A percentile compares a stretch with the other conserved stretches of the same genome.
Conservation (phyloP, 805 yeast genomes). For the Candida silvicultrix region DNA sequence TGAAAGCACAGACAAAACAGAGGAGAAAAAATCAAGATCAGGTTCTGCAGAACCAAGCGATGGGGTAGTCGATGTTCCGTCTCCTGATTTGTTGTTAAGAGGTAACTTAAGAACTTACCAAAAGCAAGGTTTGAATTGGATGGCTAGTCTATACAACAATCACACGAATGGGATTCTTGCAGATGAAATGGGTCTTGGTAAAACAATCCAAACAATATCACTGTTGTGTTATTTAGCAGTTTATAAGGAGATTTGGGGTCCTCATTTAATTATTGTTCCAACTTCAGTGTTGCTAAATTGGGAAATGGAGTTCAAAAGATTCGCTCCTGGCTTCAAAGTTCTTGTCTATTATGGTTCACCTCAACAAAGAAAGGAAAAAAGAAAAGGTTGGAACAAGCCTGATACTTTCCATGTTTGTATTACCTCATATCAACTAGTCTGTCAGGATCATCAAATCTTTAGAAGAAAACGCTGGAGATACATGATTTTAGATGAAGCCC, state of each 20-base stretch:
- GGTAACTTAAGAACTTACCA: conserved; percentile 89
- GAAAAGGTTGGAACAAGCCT: conserved; percentile 96
- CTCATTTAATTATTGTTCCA: conserved; percentile 94
- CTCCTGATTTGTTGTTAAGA: conserved; percentile 62
- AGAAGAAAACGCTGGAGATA: conserved; percentile 91
- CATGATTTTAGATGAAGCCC: conserved; percentile 97
- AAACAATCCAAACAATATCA: conserved; percentile 93
- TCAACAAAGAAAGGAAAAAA: conserved; percentile 89
- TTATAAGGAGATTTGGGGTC: conserved; percentile 95
- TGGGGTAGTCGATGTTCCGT: conserved; percentile 64
- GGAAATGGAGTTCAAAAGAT: conserved; percentile 99
- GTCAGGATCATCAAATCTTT: conserved; percentile 93
- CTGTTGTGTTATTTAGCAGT: conserved; percentile 84
- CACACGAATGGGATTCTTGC: conserved; percentile 95
- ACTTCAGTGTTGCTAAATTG: conserved; percentile 96
- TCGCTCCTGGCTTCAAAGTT: conserved; percentile 97
- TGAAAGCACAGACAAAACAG: conserved; percentile 6
- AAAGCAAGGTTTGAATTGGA: conserved; percentile 95
- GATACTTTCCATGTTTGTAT: conserved; percentile 96
- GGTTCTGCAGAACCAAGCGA: conserved; percentile 19
- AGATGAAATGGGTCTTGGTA: conserved; percentile 98
- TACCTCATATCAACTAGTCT: conserved; percentile 95
- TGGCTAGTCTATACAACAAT: conserved; percentile 87
- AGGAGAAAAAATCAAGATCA: conserved; percentile 4
- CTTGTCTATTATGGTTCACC: conserved; percentile 96